These are phyloP conservation scores for Tagetes patula DNA, from an alignment of 129 eudicot species.

Conservation along the genomic window DNA sequence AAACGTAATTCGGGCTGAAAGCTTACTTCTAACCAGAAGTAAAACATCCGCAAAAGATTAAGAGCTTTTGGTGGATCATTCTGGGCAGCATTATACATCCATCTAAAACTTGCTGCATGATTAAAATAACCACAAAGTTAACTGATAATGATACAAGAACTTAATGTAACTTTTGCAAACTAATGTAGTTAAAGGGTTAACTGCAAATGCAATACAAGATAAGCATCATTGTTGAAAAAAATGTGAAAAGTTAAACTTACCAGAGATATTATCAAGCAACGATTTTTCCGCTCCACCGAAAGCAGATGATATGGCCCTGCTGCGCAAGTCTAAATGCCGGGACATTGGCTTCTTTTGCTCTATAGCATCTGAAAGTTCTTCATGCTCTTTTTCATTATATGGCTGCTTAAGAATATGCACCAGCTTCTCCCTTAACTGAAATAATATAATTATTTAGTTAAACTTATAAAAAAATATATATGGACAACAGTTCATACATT, in stretches of 20 bases:
- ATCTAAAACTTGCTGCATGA: slow-evolving; percentile 40
- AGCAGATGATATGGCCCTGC: slow-evolving; percentile 27
- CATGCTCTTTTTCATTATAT: slow-evolving; percentile 36
- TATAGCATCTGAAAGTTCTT: slow-evolving; percentile 26
- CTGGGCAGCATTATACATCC: slow-evolving; percentile 27
- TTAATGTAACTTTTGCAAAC: background rate
- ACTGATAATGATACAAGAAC: background rate
- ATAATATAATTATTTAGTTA: background rate
- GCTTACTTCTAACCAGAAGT: slow-evolving; percentile 52
- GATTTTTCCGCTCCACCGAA: slow-evolving; percentile 23
- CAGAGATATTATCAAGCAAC: slow-evolving; percentile 35
- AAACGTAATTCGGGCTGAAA: background rate
- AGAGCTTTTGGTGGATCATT: slow-evolving; percentile 29
- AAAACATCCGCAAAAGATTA: slow-evolving; percentile 47
- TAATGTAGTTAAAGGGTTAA: too few species aligned
- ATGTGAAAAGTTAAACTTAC: slow-evolving; percentile 20
- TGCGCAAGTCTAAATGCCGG: slow-evolving; percentile 35
- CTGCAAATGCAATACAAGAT: background rate
- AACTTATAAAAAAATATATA: background rate
- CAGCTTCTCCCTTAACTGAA: slow-evolving; percentile 32
- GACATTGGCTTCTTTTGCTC: slow-evolving; percentile 24
- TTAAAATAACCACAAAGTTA: background rate
- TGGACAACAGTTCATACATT: background rate
- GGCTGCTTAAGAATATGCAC: slow-evolving; percentile 32
- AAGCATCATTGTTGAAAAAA: background rate